A percentile compares a stretch with the other conserved stretches of the same genome.
phyloP scores from a whole-genome alignment of 2,329 filamentous ascomycete genomes.

The Colletotrichum lupini region DNA sequence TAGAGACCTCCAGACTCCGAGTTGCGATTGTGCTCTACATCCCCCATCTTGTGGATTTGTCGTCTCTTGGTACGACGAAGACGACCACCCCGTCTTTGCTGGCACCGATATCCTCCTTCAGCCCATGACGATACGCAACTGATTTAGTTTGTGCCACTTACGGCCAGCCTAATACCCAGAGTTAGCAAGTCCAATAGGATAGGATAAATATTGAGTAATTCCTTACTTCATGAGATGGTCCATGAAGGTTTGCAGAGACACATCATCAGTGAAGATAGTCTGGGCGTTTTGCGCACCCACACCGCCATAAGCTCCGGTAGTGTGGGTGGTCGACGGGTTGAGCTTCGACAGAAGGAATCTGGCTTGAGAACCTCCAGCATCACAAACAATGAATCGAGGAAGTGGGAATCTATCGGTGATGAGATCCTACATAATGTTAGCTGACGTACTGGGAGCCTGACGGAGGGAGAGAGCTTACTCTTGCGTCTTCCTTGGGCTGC shows the following conservation, averaged over 20 bases:
- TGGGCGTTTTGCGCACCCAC: conserved; percentile 88
- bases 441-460: background rate
- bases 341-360: conserved; percentile 97
- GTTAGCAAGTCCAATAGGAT: conserved; percentile 26
- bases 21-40: background rate
- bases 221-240: conserved; percentile 98
- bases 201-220: background rate
- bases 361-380: conserved; percentile 84
- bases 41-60: background rate
- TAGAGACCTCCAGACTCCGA: background rate
- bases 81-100: background rate
- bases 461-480: conserved; percentile 66
- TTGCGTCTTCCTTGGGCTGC: conserved; percentile 95
- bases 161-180: conserved; percentile 60
- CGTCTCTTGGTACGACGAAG: background rate
- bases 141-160: conserved; percentile 70
- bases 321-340: conserved; percentile 97
- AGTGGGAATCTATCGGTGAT: conserved; percentile 98
- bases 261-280: conserved; percentile 99
- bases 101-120: background rate
- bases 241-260: conserved; percentile 98
- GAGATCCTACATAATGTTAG: conserved; percentile 73
- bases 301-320: conserved; percentile 90
- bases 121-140: background rate
- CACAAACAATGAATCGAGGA: conserved; percentile 97